These are phyloP conservation scores for Tuber calosporum DNA, from an alignment of 495 filamentous ascomycete species.

Conservation along the genomic window DNA sequence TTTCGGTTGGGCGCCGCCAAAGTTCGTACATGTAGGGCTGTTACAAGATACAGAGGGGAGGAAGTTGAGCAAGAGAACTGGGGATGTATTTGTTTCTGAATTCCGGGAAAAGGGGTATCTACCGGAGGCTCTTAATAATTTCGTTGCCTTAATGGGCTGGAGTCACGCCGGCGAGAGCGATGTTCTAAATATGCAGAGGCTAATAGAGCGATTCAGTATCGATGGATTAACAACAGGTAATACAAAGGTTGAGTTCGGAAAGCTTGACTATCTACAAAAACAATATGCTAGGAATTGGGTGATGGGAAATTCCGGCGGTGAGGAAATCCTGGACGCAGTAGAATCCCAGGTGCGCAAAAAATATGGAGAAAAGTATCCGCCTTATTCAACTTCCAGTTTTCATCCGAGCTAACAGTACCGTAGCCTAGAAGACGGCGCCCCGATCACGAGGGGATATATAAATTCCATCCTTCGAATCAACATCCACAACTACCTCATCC, in stretches of 20 bases:
- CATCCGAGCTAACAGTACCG: slow-evolving; percentile 12
- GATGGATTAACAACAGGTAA: slow-evolving; percentile 78
- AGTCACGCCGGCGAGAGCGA: slow-evolving; percentile 59
- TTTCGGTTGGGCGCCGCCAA: slow-evolving; percentile 77
- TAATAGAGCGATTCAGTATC: slow-evolving; percentile 65
- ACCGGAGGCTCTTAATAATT: slow-evolving; percentile 71
- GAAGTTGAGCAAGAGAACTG: slow-evolving; percentile 84
- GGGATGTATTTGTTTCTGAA: slow-evolving; percentile 60
- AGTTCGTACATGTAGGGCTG: slow-evolving; percentile 82
- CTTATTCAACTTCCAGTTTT: slow-evolving; percentile 24
- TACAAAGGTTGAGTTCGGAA: slow-evolving; percentile 71
- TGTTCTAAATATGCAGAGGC: slow-evolving; percentile 60
- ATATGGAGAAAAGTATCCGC: slow-evolving; percentile 29
- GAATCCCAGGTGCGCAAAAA: slow-evolving; percentile 41
- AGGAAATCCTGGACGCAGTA: slow-evolving; percentile 39
- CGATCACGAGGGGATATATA: slow-evolving; percentile 44
- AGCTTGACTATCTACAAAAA: slow-evolving; percentile 73
- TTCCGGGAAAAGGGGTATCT: slow-evolving; percentile 65
- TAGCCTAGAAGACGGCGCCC: slow-evolving; percentile 23
- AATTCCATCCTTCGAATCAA: slow-evolving; percentile 53
- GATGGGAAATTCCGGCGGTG: slow-evolving; percentile 37
- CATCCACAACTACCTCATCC: slow-evolving; percentile 55
- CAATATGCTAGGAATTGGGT: slow-evolving; percentile 51
- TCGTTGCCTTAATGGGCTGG: slow-evolving; percentile 80
- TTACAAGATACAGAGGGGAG: slow-evolving; percentile 65